phyloP scores from a whole-genome alignment of 352 stramenopile species.

The Pythium aristosporum region DNA sequence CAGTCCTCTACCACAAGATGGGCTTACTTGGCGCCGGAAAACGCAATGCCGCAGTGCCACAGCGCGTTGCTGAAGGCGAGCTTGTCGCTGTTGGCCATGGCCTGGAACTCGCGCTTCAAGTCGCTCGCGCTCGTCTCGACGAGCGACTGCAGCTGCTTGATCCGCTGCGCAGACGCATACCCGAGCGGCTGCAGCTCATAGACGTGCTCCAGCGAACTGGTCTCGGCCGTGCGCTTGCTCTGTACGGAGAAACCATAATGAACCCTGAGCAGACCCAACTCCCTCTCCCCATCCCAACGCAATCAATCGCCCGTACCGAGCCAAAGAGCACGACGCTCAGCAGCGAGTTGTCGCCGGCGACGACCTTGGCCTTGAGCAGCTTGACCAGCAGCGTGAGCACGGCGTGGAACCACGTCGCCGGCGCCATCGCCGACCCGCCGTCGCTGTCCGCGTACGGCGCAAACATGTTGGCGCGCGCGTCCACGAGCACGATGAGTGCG shows the following conservation, averaged over 20 bases:
- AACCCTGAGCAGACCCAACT: background rate
- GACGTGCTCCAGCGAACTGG: constrained; percentile 59
- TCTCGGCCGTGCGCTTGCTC: constrained; percentile 55
- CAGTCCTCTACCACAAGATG: background rate
- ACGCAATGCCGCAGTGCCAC: constrained; percentile 81
- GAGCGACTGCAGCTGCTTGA: constrained; percentile 75
- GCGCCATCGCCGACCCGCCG: constrained; percentile 9
- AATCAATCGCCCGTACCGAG: constrained; percentile 33
- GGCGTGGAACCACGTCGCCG: constrained; percentile 71
- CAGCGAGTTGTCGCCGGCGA: constrained; percentile 79
- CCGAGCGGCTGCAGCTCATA: constrained; percentile 75
- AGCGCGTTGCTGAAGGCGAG: constrained; percentile 80
- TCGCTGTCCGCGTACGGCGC: constrained; percentile 33
- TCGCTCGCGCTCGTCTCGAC: constrained; percentile 37
- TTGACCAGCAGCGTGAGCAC: constrained; percentile 66
- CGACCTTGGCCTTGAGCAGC: constrained; percentile 74
- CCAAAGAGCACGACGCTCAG: constrained; percentile 79
- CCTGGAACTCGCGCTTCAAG: constrained; percentile 42
- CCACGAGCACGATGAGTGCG: constrained; percentile 73
- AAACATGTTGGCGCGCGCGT: constrained; percentile 73
- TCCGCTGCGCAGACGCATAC: constrained; percentile 67
- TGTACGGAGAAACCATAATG: constrained; percentile 9
- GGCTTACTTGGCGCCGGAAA: constrained; percentile 76
- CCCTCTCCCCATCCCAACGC: background rate
- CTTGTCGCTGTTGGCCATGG: constrained; percentile 58